phyloP scores from a whole-genome alignment of 441 rosid species.

The Populus trichocarpa region DNA sequence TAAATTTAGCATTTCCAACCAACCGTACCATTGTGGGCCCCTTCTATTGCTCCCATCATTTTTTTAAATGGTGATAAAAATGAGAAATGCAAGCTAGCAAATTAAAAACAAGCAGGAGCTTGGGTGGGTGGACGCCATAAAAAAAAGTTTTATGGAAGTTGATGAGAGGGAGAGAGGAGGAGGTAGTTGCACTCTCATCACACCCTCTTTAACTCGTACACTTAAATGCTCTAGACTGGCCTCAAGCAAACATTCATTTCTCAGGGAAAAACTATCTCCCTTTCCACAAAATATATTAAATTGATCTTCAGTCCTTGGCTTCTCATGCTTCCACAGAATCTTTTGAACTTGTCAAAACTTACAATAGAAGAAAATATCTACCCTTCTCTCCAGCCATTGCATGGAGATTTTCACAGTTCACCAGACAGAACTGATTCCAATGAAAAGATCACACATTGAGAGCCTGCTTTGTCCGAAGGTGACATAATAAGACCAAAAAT shows the following conservation, averaged over 20 bases:
- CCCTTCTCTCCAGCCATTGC: conserved; percentile 12
- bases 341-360: conserved; percentile 34
- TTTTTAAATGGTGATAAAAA: conserved; percentile 14
- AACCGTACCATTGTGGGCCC: conserved; percentile 23
- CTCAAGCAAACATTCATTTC: conserved; percentile 57
- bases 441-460: conserved; percentile 24
- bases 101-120: not conserved
- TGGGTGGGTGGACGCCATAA: conserved; percentile 45
- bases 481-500: not conserved
- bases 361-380: conserved; percentile 5
- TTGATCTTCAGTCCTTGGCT: conserved; percentile 4
- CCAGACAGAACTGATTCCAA: conserved; percentile 36
- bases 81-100: conserved; percentile 10
- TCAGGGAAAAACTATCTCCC: conserved; percentile 14
- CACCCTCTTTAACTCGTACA: conserved; percentile 26
- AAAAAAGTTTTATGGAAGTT: conserved; percentile 25
- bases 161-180: conserved; percentile 10
- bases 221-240: conserved; percentile 31
- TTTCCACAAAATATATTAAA: not conserved
- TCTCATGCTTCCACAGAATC: conserved; percentile 34
- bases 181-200: conserved; percentile 29
- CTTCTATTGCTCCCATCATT: not conserved
- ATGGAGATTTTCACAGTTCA: conserved; percentile 11
- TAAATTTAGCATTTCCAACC: conserved; percentile 22
- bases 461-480: conserved; percentile 1